Percentiles rank a stretch among this genome's conserved stretches.
These are phyloP conservation scores for Populus davidiana DNA, from an alignment of 345 rosid genomes.

Conservation along the genomic window DNA sequence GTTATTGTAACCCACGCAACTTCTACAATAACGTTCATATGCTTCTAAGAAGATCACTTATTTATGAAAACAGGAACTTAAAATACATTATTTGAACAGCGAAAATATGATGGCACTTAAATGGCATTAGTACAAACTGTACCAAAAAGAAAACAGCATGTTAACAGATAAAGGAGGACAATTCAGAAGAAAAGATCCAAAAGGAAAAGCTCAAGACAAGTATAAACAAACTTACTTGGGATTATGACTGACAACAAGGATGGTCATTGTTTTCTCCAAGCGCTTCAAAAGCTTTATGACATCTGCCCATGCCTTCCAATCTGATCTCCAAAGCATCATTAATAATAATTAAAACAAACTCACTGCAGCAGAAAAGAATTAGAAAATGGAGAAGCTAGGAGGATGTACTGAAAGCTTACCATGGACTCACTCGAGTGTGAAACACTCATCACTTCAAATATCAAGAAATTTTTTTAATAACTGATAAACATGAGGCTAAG, in stretches of 20 bases:
- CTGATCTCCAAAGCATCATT: conserved; percentile 35
- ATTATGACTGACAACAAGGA: conserved; percentile 92
- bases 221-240: conserved; percentile 53
- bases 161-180: not conserved
- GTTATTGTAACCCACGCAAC: not conserved
- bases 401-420: not conserved
- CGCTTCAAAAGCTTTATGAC: conserved; percentile 79
- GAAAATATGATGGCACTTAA: not conserved
- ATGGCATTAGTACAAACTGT: not conserved
- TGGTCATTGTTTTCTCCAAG: conserved; percentile 75
- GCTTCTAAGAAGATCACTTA: not conserved
- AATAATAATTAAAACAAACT: not conserved
- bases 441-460: not conserved
- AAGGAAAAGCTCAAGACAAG: not conserved
- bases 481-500: not conserved
- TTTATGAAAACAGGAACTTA: not conserved
- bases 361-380: not conserved
- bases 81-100: not conserved
- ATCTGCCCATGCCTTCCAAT: conserved; percentile 94
- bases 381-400: conserved; percentile 1
- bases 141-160: not conserved
- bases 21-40: not conserved
- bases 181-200: not conserved
- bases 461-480: not conserved
- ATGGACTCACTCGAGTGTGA: not conserved